Evolutionary conservation across 1,284 basidiomycete species (phyloP).

Genomic region (Pseudozyma pruni): DNA sequence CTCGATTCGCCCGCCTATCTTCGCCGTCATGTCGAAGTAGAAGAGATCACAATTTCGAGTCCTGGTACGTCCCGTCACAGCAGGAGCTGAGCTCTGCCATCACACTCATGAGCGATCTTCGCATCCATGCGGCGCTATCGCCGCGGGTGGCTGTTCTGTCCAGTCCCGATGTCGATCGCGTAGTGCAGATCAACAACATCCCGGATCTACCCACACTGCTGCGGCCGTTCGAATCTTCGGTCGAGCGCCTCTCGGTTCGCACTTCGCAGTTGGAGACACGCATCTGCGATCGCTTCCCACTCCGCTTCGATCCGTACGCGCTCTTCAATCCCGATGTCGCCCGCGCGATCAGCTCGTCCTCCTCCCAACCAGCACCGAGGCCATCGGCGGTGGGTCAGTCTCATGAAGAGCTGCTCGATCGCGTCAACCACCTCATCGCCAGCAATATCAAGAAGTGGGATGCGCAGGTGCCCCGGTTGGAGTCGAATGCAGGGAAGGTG

Average conservation of each 20-base stretch:
- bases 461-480: constrained; percentile 11
- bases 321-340: constrained; percentile 41
- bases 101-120: constrained; percentile 33
- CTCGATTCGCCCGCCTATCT: background rate
- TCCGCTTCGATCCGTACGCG: constrained; percentile 58
- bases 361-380: constrained; percentile 10
- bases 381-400: constrained; percentile 16
- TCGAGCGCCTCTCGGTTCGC: constrained; percentile 53
- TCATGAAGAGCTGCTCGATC: constrained; percentile 44
- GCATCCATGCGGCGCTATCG: constrained; percentile 57
- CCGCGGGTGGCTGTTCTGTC: constrained; percentile 62
- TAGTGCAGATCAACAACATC: constrained; percentile 48
- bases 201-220: constrained; percentile 54
- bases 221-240: constrained; percentile 57
- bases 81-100: background rate
- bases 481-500: background rate
- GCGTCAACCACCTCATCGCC: constrained; percentile 49
- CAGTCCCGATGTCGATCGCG: constrained; percentile 55
- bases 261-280: constrained; percentile 63
- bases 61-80: background rate
- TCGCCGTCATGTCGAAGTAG: constrained; percentile 7
- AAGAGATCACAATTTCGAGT: too few relatives aligned
- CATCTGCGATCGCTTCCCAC: constrained; percentile 51
- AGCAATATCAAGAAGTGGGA: constrained; percentile 51
- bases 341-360: constrained; percentile 9